Conservation (phyloP, 1,139 yeast genomes). For the Arxiozyma heterogenica region DNA sequence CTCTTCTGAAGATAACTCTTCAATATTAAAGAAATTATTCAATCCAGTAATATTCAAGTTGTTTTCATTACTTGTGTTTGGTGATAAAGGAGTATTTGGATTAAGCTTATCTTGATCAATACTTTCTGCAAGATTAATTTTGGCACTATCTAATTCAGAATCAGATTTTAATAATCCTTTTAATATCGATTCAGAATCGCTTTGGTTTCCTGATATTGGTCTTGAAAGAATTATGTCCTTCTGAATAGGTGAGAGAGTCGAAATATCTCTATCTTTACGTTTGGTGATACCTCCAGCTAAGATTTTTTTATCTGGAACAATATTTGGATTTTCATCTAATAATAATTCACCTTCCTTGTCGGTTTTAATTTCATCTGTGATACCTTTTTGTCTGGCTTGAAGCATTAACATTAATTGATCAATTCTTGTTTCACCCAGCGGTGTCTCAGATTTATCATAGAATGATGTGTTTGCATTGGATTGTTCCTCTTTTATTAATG, state of each 20-base stretch:
- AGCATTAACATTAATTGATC: conserved; percentile 85
- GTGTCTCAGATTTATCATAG: background rate
- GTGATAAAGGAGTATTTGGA: background rate
- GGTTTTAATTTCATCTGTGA: conserved; percentile 51
- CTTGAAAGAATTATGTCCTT: background rate
- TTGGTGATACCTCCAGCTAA: background rate
- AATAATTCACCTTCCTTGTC: conserved; percentile 48
- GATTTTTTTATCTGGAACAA: background rate
- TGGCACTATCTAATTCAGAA: background rate
- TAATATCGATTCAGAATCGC: background rate
- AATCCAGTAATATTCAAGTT: background rate
- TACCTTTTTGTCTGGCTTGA: conserved; percentile 75
- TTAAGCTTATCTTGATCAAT: background rate
- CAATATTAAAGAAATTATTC: background rate
- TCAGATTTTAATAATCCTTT: background rate
- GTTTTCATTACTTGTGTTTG: background rate
- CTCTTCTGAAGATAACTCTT: background rate
- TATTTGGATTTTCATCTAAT: conserved; percentile 14
- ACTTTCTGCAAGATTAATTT: background rate
- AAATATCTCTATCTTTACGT: background rate
- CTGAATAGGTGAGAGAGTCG: background rate
- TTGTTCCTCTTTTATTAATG: background rate
- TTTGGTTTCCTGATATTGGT: background rate
- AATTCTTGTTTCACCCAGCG: conserved; percentile 73
- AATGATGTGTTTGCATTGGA: conserved; percentile 51